Conservation (phyloP, 179 eudicot species). For the Beta macrorhiza region DNA sequence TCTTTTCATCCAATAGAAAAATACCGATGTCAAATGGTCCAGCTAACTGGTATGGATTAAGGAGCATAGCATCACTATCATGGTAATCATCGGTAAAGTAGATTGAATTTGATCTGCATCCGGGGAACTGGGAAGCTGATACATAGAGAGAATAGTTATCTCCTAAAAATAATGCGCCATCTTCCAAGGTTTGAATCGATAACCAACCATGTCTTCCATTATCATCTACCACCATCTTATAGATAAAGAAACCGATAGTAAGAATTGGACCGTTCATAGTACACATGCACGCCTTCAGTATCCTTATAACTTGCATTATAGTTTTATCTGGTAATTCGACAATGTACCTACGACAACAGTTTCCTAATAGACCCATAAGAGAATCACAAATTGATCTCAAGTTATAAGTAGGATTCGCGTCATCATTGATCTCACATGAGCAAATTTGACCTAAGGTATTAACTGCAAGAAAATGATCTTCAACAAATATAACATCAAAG, state of each 20-base stretch:
- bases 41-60: constrained; percentile 5
- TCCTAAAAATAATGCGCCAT: constrained; percentile 24
- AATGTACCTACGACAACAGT: constrained; percentile 21
- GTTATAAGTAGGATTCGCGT: neutral
- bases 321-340: constrained; percentile 24
- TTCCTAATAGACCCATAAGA: neutral
- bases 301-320: constrained; percentile 23
- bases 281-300: neutral
- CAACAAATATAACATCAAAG: constrained; percentile 12
- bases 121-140: constrained; percentile 3
- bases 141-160: constrained; percentile 20
- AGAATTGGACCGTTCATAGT: neutral
- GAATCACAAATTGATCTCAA: neutral
- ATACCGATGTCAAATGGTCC: constrained; percentile 10
- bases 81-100: constrained; percentile 21
- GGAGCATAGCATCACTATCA: constrained; percentile 13
- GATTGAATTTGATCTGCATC: constrained; percentile 17
- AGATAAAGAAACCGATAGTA: constrained; percentile 10
- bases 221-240: neutral
- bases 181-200: neutral
- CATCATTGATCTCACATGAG: constrained; percentile 1
- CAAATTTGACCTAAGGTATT: constrained; percentile 9
- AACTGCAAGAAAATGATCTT: constrained; percentile 17
- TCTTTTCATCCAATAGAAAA: neutral
- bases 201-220: neutral